Conservation (phyloP, 495 filamentous ascomycete species). For the Lepraria neglecta region DNA sequence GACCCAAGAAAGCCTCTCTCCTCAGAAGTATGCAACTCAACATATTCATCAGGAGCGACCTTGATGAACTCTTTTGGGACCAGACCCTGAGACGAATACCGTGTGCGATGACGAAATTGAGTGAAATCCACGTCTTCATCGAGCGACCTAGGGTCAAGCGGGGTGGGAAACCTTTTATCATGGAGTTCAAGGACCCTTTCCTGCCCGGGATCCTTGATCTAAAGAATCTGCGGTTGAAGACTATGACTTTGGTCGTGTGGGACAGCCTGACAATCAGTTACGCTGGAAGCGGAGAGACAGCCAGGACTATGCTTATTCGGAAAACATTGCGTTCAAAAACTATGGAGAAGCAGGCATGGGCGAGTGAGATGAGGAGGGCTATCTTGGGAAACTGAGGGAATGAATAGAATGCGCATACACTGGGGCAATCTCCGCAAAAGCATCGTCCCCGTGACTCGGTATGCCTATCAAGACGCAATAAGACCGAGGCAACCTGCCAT, state of each 20-base stretch:
- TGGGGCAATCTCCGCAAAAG: too few species aligned
- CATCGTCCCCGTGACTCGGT: not conserved
- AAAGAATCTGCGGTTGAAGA: not conserved
- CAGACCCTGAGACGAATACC: too few species aligned
- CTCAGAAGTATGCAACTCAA: not conserved
- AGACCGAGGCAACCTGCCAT: not conserved
- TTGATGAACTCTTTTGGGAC: too few species aligned
- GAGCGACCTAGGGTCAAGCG: too few species aligned
- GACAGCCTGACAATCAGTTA: not conserved
- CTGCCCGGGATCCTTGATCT: not conserved
- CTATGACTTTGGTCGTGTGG: not conserved
- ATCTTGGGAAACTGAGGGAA: not conserved
- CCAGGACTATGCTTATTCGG: not conserved
- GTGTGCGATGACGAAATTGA: too few species aligned
- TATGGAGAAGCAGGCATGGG: not conserved
- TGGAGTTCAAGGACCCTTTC: not conserved
- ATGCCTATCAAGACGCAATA: not conserved
- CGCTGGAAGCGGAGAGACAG: not conserved
- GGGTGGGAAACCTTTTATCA: not conserved
- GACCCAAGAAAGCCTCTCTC: not conserved
- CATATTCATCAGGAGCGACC: too few species aligned
- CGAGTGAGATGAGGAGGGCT: not conserved
- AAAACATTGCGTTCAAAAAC: not conserved
- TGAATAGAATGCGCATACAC: not conserved
- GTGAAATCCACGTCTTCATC: too few species aligned